Evolutionary conservation across 257 asterid species (phyloP), one percentile per base, ranked within the genome.

Genomic region (Solanum appendiculatum): DNA sequence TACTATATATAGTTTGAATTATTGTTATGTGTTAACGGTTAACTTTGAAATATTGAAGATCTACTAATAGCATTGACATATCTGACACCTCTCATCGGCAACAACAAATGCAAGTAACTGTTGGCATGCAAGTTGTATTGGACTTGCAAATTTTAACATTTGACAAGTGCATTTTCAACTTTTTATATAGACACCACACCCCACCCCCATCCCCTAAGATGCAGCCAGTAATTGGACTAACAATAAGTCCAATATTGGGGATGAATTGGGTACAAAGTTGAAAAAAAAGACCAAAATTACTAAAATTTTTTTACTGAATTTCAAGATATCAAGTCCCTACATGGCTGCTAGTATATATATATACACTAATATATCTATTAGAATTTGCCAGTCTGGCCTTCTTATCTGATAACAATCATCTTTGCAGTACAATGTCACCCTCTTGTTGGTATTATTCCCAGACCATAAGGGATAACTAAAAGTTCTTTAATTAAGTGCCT

Each of bases 371-470:
- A 72, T 34, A 72, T 20, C 81, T 82, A 82, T 86, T 73, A 86
- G 29, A 86, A 83, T 20, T 78, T 86, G 90, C 91, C 90, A 89
- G 87, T 68, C 87, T 82, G 88, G 86, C 86, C 44, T 72, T 51
- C 89, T 89, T 85, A 87, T 89, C 88, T 86, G 63, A 75, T 86
- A 58, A 39, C 87, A 81, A 86, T 87, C 88, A 87, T 83, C 74
- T 85, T 86, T 86, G 86, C n/a, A 72, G 44, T 34, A n/a, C 42
- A 33, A 2, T 73, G 31, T 1, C 48, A 73, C 81, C 15, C 81
- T 73, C 48, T 20, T 73, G 80, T 34, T 73, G 51, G 81, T 73
- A 5, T 73, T 73, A 73, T 86, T 82, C 88, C 82, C 75, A 54
- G 40, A 56, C 72, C 51, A 73, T 29, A 77, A 87, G 37, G 40